Evolutionary conservation across 2,329 filamentous ascomycete species (phyloP), one percentile per base, ranked within the genome.

Genomic region (Microthyrium microscopicum): DNA sequence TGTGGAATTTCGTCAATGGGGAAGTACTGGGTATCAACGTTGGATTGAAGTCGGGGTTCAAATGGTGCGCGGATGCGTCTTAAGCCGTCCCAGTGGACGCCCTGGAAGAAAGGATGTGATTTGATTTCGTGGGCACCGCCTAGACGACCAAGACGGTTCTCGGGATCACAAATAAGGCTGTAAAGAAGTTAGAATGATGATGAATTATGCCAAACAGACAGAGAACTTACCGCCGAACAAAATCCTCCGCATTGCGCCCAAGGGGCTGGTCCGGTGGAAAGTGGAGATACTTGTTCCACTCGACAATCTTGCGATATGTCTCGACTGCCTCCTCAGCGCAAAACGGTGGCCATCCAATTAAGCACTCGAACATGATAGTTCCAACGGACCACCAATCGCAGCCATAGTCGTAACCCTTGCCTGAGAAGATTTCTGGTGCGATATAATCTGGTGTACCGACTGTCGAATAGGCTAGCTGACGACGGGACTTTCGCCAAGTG

Each of bases 351-450:
- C 89, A 98, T 47, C 89, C 89, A 40, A 98, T 84, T 44, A 98
- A 67, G 56, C 89, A 98, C 58, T 98, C 89, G 49, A 95, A 98
- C 89, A 98, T 95, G 60, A 98, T 98, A 28, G 89, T 94, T 34
- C 89, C 89, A 31, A 98, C 70, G 16, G 82, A 92, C 89, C 89
- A 98, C 89, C 89, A 98, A 64, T 98, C 89, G 54, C 89, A 98
- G 52, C 91, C 78, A 49, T 87, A 93, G 38, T 83, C 82, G 61
- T 98, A 98, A 31, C 89, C 89, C 49, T 92, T 81, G 13, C 87
- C 85, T 29, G 82, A 91, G 57, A 98, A 95, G 47, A 98, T 95
- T 54, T 98, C 89, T 3, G 89, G 89, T 1, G 89, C 89, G 51
- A 98, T 98, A 55, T 98, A 98, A 56, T 98, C 89, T 7, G 89